These are phyloP conservation scores for Ciborinia camelliae DNA, from an alignment of 2,329 filamentous ascomycete species.

Conservation along the genomic window DNA sequence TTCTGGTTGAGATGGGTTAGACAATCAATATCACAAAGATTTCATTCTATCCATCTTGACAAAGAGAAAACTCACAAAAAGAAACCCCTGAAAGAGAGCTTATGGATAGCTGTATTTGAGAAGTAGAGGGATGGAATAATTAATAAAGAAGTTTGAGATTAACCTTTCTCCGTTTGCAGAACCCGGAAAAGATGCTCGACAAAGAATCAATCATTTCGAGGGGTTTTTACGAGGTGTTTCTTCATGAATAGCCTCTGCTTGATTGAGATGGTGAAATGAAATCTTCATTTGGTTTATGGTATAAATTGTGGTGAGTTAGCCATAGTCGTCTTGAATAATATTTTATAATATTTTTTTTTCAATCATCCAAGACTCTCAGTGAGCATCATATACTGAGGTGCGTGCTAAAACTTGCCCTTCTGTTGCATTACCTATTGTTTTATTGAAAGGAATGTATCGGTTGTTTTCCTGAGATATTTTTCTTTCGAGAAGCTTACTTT, in stretches of 20 bases:
- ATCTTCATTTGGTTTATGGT: background rate
- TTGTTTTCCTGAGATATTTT: background rate
- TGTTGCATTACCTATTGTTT: background rate
- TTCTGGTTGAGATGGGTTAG: background rate
- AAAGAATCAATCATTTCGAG: background rate
- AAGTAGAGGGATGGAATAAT: background rate
- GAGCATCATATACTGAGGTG: background rate
- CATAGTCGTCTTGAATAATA: background rate
- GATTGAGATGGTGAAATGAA: background rate
- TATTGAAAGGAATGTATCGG: conserved; percentile 2
- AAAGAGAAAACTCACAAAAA: background rate
- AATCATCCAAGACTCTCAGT: background rate
- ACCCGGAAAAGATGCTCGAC: background rate
- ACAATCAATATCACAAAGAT: background rate
- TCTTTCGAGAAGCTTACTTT: conserved; percentile 8
- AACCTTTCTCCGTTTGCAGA: conserved; percentile 6
- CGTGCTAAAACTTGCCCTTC: background rate
- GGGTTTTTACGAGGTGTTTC: background rate
- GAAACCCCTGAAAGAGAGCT: background rate
- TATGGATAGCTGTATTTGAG: background rate
- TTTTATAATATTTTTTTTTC: background rate
- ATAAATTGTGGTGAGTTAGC: background rate
- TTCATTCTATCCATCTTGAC: background rate
- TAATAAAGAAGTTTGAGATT: background rate
- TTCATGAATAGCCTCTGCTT: background rate